Percentiles rank a stretch among this genome's conserved stretches.
phyloP scores from a whole-genome alignment of 169 alveolate genomes.

The Cryptosporidium ryanae region DNA sequence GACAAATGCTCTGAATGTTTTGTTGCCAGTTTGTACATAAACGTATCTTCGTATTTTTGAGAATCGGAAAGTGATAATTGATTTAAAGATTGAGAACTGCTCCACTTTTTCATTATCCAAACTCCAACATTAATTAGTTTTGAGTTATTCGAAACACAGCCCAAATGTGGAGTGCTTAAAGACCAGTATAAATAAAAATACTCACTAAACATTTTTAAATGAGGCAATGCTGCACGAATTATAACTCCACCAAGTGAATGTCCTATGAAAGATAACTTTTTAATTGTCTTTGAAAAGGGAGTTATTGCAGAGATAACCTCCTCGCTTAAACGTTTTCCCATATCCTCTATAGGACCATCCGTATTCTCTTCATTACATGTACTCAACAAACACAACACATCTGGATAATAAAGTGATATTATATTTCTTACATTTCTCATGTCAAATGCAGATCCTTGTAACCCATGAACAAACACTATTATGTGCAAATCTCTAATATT shows the following conservation, averaged over 20 bases:
- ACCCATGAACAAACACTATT: constrained; percentile 93
- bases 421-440: constrained; percentile 88
- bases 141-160: constrained; percentile 87
- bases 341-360: constrained; percentile 87
- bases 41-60: constrained; percentile 83
- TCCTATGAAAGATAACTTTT: constrained; percentile 90
- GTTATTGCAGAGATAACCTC: constrained; percentile 80
- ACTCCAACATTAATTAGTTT: constrained; percentile 91
- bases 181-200: constrained; percentile 86
- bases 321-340: constrained; percentile 88
- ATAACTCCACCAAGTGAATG: constrained; percentile 94
- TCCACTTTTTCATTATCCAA: constrained; percentile 92
- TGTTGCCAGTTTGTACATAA: constrained; percentile 84
- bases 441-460: constrained; percentile 91
- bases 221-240: constrained; percentile 92
- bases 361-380: constrained; percentile 90
- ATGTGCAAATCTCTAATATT: constrained; percentile 83
- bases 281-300: constrained; percentile 72
- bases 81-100: constrained; percentile 84
- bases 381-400: constrained; percentile 84
- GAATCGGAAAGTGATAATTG: constrained; percentile 88
- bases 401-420: constrained; percentile 87
- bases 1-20: constrained; percentile 77
- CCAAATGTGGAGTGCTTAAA: constrained; percentile 93
- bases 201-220: constrained; percentile 83